Percentiles rank a stretch among this genome's conserved stretches.
These are phyloP conservation scores for Fusarium sp. DNA, from an alignment of 2,329 filamentous ascomycete species.

Conservation along the genomic window DNA sequence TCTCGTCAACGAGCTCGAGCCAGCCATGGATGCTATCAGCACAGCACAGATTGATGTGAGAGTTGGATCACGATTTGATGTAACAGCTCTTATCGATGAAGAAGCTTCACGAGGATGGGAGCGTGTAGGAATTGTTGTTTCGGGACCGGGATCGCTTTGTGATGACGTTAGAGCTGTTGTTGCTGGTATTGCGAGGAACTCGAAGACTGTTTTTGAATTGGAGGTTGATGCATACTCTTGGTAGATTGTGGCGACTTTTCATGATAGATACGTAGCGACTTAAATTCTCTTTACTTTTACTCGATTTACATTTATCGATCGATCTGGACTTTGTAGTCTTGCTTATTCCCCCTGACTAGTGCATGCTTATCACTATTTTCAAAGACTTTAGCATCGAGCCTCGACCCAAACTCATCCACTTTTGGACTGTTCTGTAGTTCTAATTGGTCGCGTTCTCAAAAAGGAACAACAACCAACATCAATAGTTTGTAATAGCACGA, in stretches of 20 bases:
- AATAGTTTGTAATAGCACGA: background rate
- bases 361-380: no score
- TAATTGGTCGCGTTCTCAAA: background rate
- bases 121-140: conserved; percentile 15
- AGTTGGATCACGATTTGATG: conserved; percentile 7
- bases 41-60: conserved; percentile 2
- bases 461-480: background rate
- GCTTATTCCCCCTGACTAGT: background rate
- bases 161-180: conserved; percentile 10
- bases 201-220: conserved; percentile 13
- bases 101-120: conserved; percentile 14
- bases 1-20: conserved; percentile 14
- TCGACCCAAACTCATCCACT: background rate
- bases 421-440: background rate
- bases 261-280: background rate
- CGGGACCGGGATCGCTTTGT: conserved; percentile 10
- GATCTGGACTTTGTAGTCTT: no score
- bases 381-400: background rate
- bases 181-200: conserved; percentile 10
- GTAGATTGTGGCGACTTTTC: background rate
- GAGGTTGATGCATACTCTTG: conserved; percentile 25
- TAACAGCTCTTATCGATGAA: background rate
- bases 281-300: no score
- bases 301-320: no score
- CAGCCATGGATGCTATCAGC: background rate